Base-by-base conservation (phyloP, 1,139 yeast genomes). In the Magnusiomyces sp. region DNA sequence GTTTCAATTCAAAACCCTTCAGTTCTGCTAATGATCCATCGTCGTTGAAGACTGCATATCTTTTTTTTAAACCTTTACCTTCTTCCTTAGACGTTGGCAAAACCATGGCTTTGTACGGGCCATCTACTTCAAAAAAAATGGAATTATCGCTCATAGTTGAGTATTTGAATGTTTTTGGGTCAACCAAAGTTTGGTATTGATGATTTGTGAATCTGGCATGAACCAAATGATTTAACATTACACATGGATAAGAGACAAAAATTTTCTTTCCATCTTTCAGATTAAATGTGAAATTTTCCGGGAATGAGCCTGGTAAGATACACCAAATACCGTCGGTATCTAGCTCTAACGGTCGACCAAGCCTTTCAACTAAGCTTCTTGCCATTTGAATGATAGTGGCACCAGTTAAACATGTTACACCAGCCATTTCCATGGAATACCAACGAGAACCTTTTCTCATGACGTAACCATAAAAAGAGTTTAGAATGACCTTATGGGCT, bases 321-420 rank as follows among this genome's bases (percentile, higher is more conserved):
- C 99, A 94, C 99, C 99, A 94, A 63, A 94, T 94, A 73, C 99
- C 99, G 74, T 94, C 99, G 0, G 99, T 94, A 67, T 94, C 99
- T 56, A 94, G 76, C 64, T 94, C 99, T 55, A 94, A 72, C 0
- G 98, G 98, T 57, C 98, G 76, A 2, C 99, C 99, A 2, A 94
- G 71, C 59, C 97, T 74, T 65, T 92, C 98, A n/a, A 94, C 97
- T 53, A 92, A 71, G 1, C 84, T 72, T 56, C 98, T 74, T 0
- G 98, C 99, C 92, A 90, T 84, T 67, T 94, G 98, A 70, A 94
- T 94, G 58, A 94, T 92, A 0, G 95, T 88, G 0, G 98, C 97
- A 52, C 99, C 99, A 0, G 98, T 94, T 49, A 90, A 74, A 74
- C 98, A 94, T 0, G 99, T 94, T 16, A 94, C 95, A 55, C 98